Conservation (phyloP, 2,329 filamentous ascomycete genomes). For the Hymenoscyphus infarciens region DNA sequence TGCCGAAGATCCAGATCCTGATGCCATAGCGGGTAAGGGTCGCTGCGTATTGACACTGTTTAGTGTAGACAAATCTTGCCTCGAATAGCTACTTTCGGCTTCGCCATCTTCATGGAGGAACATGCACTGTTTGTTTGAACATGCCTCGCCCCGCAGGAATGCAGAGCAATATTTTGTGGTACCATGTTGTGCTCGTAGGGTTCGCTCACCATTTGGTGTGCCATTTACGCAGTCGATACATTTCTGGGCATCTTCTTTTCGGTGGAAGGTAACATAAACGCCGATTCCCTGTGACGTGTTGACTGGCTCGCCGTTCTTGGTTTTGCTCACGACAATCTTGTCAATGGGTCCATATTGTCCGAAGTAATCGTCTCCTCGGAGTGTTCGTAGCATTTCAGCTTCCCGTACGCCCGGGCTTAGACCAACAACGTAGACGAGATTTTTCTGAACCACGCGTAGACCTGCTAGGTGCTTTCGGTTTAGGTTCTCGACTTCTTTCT, state of each 20-base stretch:
- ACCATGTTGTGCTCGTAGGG: slow-evolving; percentile 73
- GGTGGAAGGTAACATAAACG: slow-evolving; percentile 97
- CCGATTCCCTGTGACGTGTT: slow-evolving; percentile 68
- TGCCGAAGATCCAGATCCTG: slow-evolving; percentile 51
- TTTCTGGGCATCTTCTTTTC: slow-evolving; percentile 80
- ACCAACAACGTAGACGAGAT: slow-evolving; percentile 95
- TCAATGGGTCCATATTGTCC: slow-evolving; percentile 98
- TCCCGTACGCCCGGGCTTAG: slow-evolving; percentile 88
- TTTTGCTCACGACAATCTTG: slow-evolving; percentile 98
- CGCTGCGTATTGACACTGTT: slow-evolving; percentile 82
- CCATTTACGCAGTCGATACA: slow-evolving; percentile 94
- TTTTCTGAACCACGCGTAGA: slow-evolving; percentile 95
- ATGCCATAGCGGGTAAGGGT: slow-evolving; percentile 52
- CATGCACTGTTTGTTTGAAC: slow-evolving; percentile 95
- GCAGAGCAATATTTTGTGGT: slow-evolving; percentile 99
- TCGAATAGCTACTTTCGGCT: slow-evolving; percentile 92
- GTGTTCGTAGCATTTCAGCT: slow-evolving; percentile 84
- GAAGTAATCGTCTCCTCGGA: slow-evolving; percentile 90
- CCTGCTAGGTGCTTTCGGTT: slow-evolving; percentile 95
- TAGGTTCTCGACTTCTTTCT: slow-evolving; percentile 91
- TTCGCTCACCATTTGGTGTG: slow-evolving; percentile 82
- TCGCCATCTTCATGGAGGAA: slow-evolving; percentile 98
- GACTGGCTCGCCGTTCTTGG: slow-evolving; percentile 60
- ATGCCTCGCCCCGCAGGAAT: slow-evolving; percentile 89
- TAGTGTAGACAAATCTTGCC: slow-evolving; percentile 91